phyloP scores from a whole-genome alignment of 192 early-diverging fungal genomes.

The Rhizophagus sp. region DNA sequence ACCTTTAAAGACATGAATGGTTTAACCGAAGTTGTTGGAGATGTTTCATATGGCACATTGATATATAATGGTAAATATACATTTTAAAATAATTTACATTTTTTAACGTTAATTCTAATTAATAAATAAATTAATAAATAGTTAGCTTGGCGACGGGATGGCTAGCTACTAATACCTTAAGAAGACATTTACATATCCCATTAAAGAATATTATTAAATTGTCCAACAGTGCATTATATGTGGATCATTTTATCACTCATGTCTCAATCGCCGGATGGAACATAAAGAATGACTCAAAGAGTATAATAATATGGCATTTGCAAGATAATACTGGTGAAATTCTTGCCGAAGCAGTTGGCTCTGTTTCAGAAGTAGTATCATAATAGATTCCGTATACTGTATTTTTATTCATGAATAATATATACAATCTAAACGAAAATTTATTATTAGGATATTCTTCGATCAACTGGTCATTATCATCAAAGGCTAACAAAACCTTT shows the following conservation, averaged over 20 bases:
- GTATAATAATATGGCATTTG: neutral
- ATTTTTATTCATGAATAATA: neutral
- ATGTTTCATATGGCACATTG: neutral
- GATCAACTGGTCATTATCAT: neutral
- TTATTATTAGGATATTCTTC: neutral
- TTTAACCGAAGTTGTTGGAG: neutral
- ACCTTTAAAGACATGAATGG: neutral
- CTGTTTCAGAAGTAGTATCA: neutral
- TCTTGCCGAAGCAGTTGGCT: neutral
- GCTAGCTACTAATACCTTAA: neutral
- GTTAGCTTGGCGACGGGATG: constrained; percentile 6
- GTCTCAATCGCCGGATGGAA: neutral
- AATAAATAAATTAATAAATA: neutral
- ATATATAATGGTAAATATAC: constrained; percentile 10
- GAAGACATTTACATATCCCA: neutral
- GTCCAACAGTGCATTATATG: neutral
- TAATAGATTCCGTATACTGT: neutral
- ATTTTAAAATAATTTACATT: neutral
- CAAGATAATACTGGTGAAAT: constrained; percentile 1
- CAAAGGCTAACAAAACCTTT: neutral
- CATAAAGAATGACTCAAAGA: neutral
- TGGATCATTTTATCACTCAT: constrained; percentile 1
- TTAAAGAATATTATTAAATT: neutral
- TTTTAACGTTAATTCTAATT: neutral
- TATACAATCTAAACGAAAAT: neutral